A percentile compares a stretch with the other conserved stretches of the same genome.
phyloP scores from a whole-genome alignment of 352 stramenopile genomes.

The Pythium chondricola region DNA sequence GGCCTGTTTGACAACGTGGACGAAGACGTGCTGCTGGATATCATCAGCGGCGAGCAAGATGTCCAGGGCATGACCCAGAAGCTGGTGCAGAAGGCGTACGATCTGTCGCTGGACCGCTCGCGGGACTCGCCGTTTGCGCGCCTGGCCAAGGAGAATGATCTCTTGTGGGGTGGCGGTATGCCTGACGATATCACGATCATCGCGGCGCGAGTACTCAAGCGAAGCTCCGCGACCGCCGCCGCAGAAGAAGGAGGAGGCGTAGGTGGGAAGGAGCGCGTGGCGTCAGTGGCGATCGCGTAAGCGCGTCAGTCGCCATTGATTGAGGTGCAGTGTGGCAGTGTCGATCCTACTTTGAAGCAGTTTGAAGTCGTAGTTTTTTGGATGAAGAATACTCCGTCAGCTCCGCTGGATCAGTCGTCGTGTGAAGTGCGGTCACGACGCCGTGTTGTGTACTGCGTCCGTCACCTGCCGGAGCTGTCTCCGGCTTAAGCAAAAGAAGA shows the following conservation, averaged over 20 bases:
- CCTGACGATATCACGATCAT: slow-evolving; percentile 88
- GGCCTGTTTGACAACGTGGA: slow-evolving; percentile 97
- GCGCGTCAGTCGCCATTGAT: too few relatives aligned
- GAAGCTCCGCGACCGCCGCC: slow-evolving; percentile 1
- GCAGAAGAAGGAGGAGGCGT: neutral
- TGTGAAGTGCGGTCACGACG: too few relatives aligned
- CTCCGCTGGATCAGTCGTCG: too few relatives aligned
- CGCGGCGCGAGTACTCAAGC: slow-evolving; percentile 49
- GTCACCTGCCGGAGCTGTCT: too few relatives aligned
- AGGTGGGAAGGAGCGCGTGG: neutral
- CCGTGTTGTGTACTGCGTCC: too few relatives aligned
- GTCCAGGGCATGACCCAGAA: slow-evolving; percentile 72
- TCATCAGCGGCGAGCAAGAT: slow-evolving; percentile 50
- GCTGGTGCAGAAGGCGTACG: slow-evolving; percentile 83
- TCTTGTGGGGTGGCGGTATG: slow-evolving; percentile 94
- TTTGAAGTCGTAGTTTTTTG: too few relatives aligned
- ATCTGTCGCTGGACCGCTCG: slow-evolving; percentile 87
- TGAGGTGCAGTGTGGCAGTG: too few relatives aligned
- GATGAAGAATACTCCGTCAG: too few relatives aligned
- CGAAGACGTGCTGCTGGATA: slow-evolving; percentile 68
- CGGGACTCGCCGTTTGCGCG: slow-evolving; percentile 95
- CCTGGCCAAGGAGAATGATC: slow-evolving; percentile 97
- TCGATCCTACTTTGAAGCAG: neutral
- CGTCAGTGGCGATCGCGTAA: too few relatives aligned
- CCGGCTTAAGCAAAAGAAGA: too few relatives aligned